Evolutionary conservation across 2,329 filamentous ascomycete species (phyloP).

Genomic region (Pseudogymnoascus sp.): DNA sequence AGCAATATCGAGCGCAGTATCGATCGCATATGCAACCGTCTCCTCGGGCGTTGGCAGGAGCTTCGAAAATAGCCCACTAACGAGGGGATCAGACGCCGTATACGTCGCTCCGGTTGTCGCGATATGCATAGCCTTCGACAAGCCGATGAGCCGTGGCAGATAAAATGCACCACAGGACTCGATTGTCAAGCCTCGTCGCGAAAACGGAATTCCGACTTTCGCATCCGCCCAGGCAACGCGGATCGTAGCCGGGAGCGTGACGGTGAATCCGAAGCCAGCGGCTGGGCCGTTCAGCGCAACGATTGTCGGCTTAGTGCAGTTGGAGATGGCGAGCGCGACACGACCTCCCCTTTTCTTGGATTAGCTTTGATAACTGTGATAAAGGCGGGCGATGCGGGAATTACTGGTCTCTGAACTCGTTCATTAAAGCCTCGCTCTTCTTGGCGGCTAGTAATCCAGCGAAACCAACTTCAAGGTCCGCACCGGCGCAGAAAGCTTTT

Average conservation of each 20-base stretch:
- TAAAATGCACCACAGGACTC: slow-evolving; percentile 67
- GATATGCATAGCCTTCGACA: slow-evolving; percentile 54
- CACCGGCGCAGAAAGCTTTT: slow-evolving; percentile 49
- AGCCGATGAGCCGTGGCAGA: slow-evolving; percentile 61
- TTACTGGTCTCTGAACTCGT: slow-evolving; percentile 18
- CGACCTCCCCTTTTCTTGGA: slow-evolving; percentile 42
- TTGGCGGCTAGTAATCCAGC: neutral
- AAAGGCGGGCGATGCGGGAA: neutral
- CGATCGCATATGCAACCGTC: slow-evolving; percentile 40
- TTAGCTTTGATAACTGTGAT: slow-evolving; percentile 18
- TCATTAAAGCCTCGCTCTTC: slow-evolving; percentile 17
- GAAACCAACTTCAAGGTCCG: slow-evolving; percentile 24
- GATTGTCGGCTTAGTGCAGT: slow-evolving; percentile 51
- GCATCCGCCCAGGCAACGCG: slow-evolving; percentile 47
- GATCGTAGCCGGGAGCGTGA: slow-evolving; percentile 49
- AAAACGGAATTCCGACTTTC: slow-evolving; percentile 69
- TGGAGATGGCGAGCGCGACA: slow-evolving; percentile 47
- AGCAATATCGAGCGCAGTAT: slow-evolving; percentile 59
- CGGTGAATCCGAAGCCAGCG: slow-evolving; percentile 54
- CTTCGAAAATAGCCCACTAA: slow-evolving; percentile 55
- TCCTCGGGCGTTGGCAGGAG: slow-evolving; percentile 45
- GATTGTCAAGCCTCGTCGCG: slow-evolving; percentile 61
- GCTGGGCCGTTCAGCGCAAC: slow-evolving; percentile 52
- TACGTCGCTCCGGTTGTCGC: slow-evolving; percentile 61
- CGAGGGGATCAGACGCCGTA: slow-evolving; percentile 40